phyloP scores from a whole-genome alignment of 441 rosid genomes.

The Aquilaria agallochum region DNA sequence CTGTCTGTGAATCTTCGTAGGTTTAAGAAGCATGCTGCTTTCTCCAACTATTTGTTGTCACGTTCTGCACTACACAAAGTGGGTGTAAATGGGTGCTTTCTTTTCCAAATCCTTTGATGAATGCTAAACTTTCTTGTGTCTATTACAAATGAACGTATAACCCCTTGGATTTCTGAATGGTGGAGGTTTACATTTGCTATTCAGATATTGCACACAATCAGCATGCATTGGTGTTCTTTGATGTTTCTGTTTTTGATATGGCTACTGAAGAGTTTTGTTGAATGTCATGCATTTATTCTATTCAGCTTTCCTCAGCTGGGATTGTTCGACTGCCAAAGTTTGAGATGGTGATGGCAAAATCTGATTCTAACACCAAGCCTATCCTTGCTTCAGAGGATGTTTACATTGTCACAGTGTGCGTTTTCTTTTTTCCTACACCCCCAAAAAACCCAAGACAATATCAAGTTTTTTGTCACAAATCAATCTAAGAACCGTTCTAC shows the following conservation, averaged over 20 bases:
- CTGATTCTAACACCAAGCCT: conserved; percentile 86
- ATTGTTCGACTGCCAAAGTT: conserved; percentile 85
- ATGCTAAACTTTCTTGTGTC: too few relatives aligned
- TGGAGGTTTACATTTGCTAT: too few relatives aligned
- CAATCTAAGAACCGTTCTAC: conserved; percentile 14
- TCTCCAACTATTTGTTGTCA: too few relatives aligned
- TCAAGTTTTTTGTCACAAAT: conserved; percentile 6
- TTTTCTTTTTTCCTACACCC: conserved; percentile 14
- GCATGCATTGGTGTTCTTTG: background rate
- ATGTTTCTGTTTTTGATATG: background rate
- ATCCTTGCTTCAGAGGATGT: conserved; percentile 88
- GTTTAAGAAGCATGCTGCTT: too few relatives aligned
- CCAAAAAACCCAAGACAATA: background rate
- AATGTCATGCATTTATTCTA: conserved; percentile 19
- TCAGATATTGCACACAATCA: too few relatives aligned
- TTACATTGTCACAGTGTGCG: conserved; percentile 86
- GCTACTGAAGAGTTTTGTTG: background rate
- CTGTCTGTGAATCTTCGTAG: too few relatives aligned
- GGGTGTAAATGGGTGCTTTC: too few relatives aligned
- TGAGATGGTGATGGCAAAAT: conserved; percentile 91
- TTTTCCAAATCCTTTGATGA: too few relatives aligned
- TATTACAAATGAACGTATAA: too few relatives aligned
- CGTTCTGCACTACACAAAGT: too few relatives aligned
- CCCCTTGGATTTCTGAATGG: too few relatives aligned
- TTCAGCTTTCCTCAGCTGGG: conserved; percentile 94